Base-by-base conservation (phyloP, 768 basidiomycete species). In the Serendipita sp. region DNA sequence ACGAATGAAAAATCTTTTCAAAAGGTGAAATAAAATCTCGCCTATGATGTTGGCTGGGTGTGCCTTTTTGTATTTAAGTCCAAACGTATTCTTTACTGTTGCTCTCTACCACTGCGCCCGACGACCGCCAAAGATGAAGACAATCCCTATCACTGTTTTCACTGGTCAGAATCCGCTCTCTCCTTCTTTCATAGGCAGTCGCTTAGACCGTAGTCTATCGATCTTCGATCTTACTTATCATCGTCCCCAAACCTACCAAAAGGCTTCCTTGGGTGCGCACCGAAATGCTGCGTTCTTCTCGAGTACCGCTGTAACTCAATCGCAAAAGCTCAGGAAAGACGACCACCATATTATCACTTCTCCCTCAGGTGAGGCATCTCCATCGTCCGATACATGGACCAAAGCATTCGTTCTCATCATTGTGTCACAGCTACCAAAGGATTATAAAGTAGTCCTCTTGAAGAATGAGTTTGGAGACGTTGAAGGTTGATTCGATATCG, bases 381-480 rank as follows among this genome's bases (percentile, higher is more conserved):
- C 33, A 41, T 61, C 34, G 14, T 1, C n/a, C n/a, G n/a, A n/a
- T n/a, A n/a, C n/a, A n/a, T n/a, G n/a, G n/a, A n/a, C n/a, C n/a
- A n/a, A n/a, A n/a, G n/a, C n/a, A n/a, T n/a, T n/a, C n/a, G n/a
- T n/a, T n/a, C n/a, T n/a, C n/a, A n/a, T n/a, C n/a, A n/a, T n/a
- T n/a, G n/a, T n/a, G n/a, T n/a, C n/a, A n/a, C 83, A 84, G 67
- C 77, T 97, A 4, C 89, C 91, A 2, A 81, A 82, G 61, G 85
- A 88, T 68, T 94, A 94, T 78, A 89, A 83, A 68, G 86, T 88
- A 33, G 91, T 93, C 3, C 74, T 97, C 42, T 78, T 97, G 65
- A 97, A 97, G 77, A 97, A 97, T 74, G 94, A 97, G 72, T 96
- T 91, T 69, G 94, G 94, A 17, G 92, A 97, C 75, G 79, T 95